Base-by-base conservation (phyloP, 2,329 filamentous ascomycete genomes). In the Lanzia echinophila region DNA sequence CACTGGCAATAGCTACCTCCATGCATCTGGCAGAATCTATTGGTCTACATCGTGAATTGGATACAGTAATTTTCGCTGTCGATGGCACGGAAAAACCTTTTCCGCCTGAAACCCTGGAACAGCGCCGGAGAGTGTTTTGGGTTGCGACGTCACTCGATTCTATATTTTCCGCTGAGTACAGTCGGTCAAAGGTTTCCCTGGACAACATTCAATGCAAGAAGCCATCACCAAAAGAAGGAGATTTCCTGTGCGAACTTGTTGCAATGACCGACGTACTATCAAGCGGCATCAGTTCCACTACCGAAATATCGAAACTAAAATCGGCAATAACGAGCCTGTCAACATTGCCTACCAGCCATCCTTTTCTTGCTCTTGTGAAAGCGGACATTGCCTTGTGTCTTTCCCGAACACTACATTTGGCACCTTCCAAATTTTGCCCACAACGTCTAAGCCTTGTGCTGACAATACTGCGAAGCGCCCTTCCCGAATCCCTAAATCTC, bases 21-120 rank as follows among this genome's bases (percentile, higher is more conserved):
- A 49, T 67, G 8, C 65, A 67, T 49, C 38, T 65, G n/a, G 62
- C 62, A 8, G 63, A 67, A 58, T 56, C 62, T 5, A 61, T 62
- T 33, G 64, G 63, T 1, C 54, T 67, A 13, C 65, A 67, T 55
- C 61, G 60, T 33, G 61, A 66, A 3, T 56, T 69, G 12, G 50
- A 50, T 17, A 53, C 56, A 12, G 50, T 42, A 11, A 46, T 52
- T 4, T 48, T 57, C 43, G 57, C 32, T 4, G 43, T 48, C 17
- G 50, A 60, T 11, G 17, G 42, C 24, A 43, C 47, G 22, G 44
- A 56, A 17, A 38, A 54, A n/a, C 12, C 57, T 15, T 53, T 53
- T 10, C 44, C 39, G 2, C 34, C 38, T 2, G 22, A 57, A 17
- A 54, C 62, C 22, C 31, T 58, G 11, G 56, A 60, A 17, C 13